Base-by-base conservation (phyloP, 1,139 yeast genomes). In the Geotrichum fermentans region DNA sequence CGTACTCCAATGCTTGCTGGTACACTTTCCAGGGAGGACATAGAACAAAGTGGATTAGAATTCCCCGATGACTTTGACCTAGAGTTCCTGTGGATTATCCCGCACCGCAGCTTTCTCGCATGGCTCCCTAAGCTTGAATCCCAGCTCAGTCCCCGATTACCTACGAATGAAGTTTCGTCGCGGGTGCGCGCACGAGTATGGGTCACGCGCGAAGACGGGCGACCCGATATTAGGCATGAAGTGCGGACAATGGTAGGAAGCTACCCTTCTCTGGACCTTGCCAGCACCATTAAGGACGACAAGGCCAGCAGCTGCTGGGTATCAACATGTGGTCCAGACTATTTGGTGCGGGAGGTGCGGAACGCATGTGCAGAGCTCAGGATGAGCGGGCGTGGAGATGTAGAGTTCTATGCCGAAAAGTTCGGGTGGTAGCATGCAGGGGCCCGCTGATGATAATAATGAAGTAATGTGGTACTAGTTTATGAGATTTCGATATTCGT, bases 341-440 rank as follows among this genome's bases (percentile, higher is more conserved):
- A 55, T 24, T 51, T 61, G 13, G 52, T 60, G 13, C 21, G 61
- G 30, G 52, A 55, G 24, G 57, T 57, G 4, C 52, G 63, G 8
- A 61, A 61, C 45, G 48, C 56, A 5, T 58, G 56, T 16, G 59
- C 61, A 5, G 53, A 41, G 26, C 37, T 59, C 40, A 47, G 57
- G 13, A 45, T 43, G 24, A 50, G 55, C n/a, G 63, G 63, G 1
- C 39, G 47, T 16, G 39, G 37, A 8, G 51, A 49, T 22, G 51
- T 58, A 16, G 45, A 54, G 29, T 53, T 55, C 32, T 58, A 58
- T 39, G 56, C 62, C 4, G 65, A 61, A 49, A 51, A 56, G 33
- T 61, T 61, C 44, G 63, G 62, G 14, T 61, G 65, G 65, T 61
- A 44, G 10, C 10, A n/a, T n/a, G n/a, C n/a, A n/a, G n/a, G n/a